Evolutionary conservation across 2,329 filamentous ascomycete genomes (phyloP).

Genomic region (Fusarium tupiense): DNA sequence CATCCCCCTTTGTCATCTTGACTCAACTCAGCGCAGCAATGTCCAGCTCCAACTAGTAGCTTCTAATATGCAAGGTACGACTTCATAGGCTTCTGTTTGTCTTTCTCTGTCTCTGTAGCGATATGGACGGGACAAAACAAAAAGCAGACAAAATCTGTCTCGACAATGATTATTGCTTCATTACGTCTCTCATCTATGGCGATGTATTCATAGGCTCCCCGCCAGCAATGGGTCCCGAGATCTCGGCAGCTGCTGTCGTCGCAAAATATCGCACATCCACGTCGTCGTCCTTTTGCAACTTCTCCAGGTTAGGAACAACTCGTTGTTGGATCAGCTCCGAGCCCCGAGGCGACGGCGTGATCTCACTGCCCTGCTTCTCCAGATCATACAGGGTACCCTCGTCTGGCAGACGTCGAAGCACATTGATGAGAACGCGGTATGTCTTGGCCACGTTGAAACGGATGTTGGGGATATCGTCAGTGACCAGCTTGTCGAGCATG

Average conservation of each 20-base stretch:
- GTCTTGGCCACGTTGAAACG: constrained; percentile 99
- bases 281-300: constrained; percentile 96
- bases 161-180: constrained; percentile 63
- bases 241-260: constrained; percentile 80
- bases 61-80: constrained; percentile 42
- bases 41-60: constrained; percentile 14
- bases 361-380: constrained; percentile 77
- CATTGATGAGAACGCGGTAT: constrained; percentile 87
- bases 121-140: constrained; percentile 34
- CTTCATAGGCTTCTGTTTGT: constrained; percentile 27
- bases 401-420: constrained; percentile 90
- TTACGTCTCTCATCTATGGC: constrained; percentile 65
- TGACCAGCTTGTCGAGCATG: constrained; percentile 93
- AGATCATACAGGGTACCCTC: constrained; percentile 86
- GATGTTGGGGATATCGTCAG: constrained; percentile 97
- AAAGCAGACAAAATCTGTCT: constrained; percentile 35
- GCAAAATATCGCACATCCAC: constrained; percentile 99
- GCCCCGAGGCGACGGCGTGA: constrained; percentile 74
- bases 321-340: constrained; percentile 85
- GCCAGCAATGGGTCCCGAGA: constrained; percentile 56
- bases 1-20: not conserved
- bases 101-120: constrained; percentile 20
- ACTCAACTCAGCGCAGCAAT: constrained; percentile 7
- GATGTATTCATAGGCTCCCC: constrained; percentile 73
- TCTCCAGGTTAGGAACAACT: constrained; percentile 89